Percentiles rank a stretch among this genome's conserved stretches.
Conservation (phyloP, 1,139 yeast species). For the Pneumocystis murina region DNA sequence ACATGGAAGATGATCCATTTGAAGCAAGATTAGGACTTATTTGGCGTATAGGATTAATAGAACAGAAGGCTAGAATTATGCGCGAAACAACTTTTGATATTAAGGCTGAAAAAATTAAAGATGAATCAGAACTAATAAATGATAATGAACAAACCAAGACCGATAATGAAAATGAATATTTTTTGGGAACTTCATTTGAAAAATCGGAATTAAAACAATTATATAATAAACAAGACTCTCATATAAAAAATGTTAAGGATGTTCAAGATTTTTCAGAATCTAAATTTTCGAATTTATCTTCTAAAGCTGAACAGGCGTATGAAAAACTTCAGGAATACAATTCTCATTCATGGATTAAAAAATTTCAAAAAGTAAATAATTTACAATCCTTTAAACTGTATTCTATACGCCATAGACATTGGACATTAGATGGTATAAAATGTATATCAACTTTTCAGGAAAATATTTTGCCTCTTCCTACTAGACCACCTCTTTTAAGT, state of each 20-base stretch:
- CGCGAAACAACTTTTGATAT: conserved; percentile 41
- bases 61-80: conserved; percentile 52
- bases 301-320: conserved; percentile 24
- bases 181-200: not conserved
- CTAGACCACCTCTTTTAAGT: conserved; percentile 50
- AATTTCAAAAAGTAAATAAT: conserved; percentile 18
- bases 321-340: conserved; percentile 30
- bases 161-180: conserved; percentile 2
- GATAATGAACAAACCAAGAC: conserved; percentile 4
- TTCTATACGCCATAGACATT: conserved; percentile 38
- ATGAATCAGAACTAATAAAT: not conserved
- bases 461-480: conserved; percentile 42
- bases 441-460: conserved; percentile 24
- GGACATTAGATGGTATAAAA: conserved; percentile 23
- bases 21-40: conserved; percentile 64
- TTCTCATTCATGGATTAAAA: conserved; percentile 59
- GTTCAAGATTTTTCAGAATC: conserved; percentile 17
- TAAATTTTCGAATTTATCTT: conserved; percentile 4
- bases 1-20: conserved; percentile 72
- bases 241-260: conserved; percentile 16
- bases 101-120: conserved; percentile 21
- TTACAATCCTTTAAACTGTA: conserved; percentile 29
- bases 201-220: conserved; percentile 1
- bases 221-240: not conserved
- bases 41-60: conserved; percentile 59